Percentiles rank a stretch among this genome's conserved stretches.
Evolutionary conservation across 2,329 filamentous ascomycete genomes (phyloP).

Genomic region (Chaetomium olivaceum): DNA sequence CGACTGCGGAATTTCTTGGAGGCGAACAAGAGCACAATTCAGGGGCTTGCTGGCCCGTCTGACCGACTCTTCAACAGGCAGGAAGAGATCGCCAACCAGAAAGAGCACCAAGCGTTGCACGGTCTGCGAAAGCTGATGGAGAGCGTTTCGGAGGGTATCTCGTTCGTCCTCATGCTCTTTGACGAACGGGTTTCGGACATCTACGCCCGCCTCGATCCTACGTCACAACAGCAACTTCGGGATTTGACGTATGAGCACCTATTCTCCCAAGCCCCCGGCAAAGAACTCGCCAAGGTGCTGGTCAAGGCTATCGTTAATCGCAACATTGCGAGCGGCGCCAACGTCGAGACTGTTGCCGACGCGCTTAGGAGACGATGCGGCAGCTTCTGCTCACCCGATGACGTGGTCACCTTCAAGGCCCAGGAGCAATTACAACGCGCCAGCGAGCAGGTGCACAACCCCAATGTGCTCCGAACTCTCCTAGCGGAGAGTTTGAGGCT

Average conservation of each 20-base stretch:
- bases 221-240: slow-evolving; percentile 67
- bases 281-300: slow-evolving; percentile 87
- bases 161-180: slow-evolving; percentile 91
- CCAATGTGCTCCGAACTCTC: slow-evolving; percentile 73
- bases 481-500: slow-evolving; percentile 86
- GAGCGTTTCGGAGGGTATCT: slow-evolving; percentile 93
- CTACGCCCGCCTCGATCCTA: slow-evolving; percentile 70
- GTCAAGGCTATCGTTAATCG: slow-evolving; percentile 98
- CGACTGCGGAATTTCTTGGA: slow-evolving; percentile 79
- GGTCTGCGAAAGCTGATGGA: slow-evolving; percentile 82
- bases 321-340: slow-evolving; percentile 94
- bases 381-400: slow-evolving; percentile 95
- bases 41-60: slow-evolving; percentile 88
- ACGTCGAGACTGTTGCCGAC: slow-evolving; percentile 95
- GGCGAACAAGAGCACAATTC: slow-evolving; percentile 86
- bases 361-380: slow-evolving; percentile 89
- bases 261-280: slow-evolving; percentile 76
- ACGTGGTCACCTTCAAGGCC: slow-evolving; percentile 97
- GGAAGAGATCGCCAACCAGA: slow-evolving; percentile 88
- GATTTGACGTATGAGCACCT: slow-evolving; percentile 84
- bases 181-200: slow-evolving; percentile 93
- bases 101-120: slow-evolving; percentile 89
- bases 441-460: slow-evolving; percentile 72
- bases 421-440: slow-evolving; percentile 92
- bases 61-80: slow-evolving; percentile 77